Conservation (phyloP, 345 rosid species). For the Capsella bursapastoris region DNA sequence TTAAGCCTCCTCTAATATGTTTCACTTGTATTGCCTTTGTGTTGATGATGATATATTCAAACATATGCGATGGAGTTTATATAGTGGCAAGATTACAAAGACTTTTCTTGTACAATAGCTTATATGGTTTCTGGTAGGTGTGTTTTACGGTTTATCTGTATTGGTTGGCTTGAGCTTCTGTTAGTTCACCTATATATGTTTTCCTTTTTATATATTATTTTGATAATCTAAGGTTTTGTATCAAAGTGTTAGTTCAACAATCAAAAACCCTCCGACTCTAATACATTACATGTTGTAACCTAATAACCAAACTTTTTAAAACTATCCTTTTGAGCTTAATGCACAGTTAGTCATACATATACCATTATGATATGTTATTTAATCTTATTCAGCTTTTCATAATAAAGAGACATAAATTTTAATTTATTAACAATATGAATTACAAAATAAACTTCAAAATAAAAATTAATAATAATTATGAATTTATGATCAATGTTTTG, state of each 20-base stretch:
- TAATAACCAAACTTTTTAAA: neutral
- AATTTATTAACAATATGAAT: neutral
- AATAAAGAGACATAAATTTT: neutral
- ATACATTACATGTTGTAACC: neutral
- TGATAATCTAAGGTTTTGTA: slow-evolving; percentile 17
- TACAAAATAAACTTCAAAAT: neutral
- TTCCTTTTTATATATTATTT: neutral
- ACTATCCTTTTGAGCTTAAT: neutral
- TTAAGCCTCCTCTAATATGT: slow-evolving; percentile 8
- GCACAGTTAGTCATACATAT: neutral
- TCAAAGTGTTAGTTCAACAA: slow-evolving; percentile 33
- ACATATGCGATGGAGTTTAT: slow-evolving; percentile 30
- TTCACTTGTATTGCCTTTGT: slow-evolving; percentile 11
- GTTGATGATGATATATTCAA: slow-evolving; percentile 14
- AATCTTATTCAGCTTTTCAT: neutral
- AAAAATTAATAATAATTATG: too few relatives aligned
- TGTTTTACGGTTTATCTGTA: neutral
- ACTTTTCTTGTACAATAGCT: neutral
- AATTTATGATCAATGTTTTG: too few relatives aligned
- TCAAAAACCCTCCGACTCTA: neutral
- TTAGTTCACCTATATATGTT: slow-evolving; percentile 37
- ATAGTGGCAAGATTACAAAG: slow-evolving; percentile 28
- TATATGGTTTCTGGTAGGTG: slow-evolving; percentile 21
- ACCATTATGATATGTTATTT: neutral
- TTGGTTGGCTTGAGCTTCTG: slow-evolving; percentile 29